Conservation (phyloP, 768 basidiomycete genomes). For the Mycena polygramma region DNA sequence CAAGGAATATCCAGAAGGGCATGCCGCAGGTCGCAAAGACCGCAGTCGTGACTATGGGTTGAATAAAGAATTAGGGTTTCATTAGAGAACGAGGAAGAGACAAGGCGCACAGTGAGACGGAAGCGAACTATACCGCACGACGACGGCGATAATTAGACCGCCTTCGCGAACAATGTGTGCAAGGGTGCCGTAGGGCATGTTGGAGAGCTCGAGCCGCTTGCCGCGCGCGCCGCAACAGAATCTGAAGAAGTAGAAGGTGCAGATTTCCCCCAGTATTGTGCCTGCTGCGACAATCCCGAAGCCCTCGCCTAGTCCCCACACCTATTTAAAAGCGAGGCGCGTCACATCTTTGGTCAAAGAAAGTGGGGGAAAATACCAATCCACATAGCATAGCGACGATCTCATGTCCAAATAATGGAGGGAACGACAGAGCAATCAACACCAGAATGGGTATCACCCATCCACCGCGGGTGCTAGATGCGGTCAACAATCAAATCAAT, state of each 20-base stretch:
- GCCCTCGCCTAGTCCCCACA: slow-evolving; percentile 60
- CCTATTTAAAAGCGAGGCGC: no score
- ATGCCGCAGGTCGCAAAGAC: slow-evolving; percentile 59
- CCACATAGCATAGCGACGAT: slow-evolving; percentile 58
- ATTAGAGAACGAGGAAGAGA: neutral
- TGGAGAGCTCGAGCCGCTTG: slow-evolving; percentile 50
- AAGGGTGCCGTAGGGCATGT: slow-evolving; percentile 54
- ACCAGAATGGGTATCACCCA: slow-evolving; percentile 60
- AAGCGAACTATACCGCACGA: slow-evolving; percentile 48
- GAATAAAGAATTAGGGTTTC: neutral
- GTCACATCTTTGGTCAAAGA: no score
- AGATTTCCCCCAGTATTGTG: slow-evolving; percentile 55
- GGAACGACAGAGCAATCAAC: slow-evolving; percentile 59
- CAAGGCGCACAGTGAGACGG: slow-evolving; percentile 50
- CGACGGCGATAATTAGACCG: slow-evolving; percentile 53
- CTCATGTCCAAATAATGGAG: slow-evolving; percentile 62
- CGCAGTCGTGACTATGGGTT: slow-evolving; percentile 49
- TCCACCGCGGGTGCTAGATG: slow-evolving; percentile 40
- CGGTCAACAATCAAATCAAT: neutral
- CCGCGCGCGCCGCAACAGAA: slow-evolving; percentile 53
- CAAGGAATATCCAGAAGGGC: slow-evolving; percentile 51
- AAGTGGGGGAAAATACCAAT: slow-evolving; percentile 33
- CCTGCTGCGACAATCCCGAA: slow-evolving; percentile 57
- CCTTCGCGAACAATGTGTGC: slow-evolving; percentile 56
- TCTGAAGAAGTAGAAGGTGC: slow-evolving; percentile 53